Conservation (phyloP, 2,329 filamentous ascomycete genomes). For the Neofusicoccum ribis region DNA sequence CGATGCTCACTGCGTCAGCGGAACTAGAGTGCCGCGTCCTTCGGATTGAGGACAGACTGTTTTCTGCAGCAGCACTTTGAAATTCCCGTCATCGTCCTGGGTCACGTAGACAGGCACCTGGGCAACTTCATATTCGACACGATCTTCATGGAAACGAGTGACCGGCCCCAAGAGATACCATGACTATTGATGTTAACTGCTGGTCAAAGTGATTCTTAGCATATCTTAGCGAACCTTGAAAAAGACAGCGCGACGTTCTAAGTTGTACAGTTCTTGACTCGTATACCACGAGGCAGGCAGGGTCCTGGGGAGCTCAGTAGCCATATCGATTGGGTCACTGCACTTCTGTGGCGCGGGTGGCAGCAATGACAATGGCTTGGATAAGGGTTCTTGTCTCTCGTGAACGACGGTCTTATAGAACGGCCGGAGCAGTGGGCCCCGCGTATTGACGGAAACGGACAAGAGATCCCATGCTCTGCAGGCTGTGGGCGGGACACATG, state of each 20-base stretch:
- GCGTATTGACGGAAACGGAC: not conserved
- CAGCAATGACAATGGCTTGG: not conserved
- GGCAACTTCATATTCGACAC: conserved; percentile 52
- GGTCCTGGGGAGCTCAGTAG: conserved; percentile 23
- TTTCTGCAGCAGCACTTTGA: conserved; percentile 40
- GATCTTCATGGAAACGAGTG: conserved; percentile 47
- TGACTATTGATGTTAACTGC: conserved; percentile 35
- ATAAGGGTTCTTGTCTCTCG: not conserved
- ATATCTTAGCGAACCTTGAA: conserved; percentile 24
- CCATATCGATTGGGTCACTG: not conserved
- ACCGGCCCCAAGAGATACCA: conserved; percentile 57
- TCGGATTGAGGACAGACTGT: conserved; percentile 29
- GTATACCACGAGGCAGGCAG: conserved; percentile 49
- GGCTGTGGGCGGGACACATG: not conserved
- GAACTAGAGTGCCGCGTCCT: conserved; percentile 4
- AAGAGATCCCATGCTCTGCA: not conserved
- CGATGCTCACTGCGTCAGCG: not conserved
- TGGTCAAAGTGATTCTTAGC: not conserved
- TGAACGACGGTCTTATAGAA: not conserved
- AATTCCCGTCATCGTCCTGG: not conserved
- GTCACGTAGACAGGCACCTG: conserved; percentile 40
- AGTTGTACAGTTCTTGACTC: conserved; percentile 45
- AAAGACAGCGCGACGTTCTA: conserved; percentile 49
- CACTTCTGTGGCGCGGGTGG: not conserved
- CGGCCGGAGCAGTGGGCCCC: no score